Percentiles rank a stretch among this genome's conserved stretches.
phyloP scores from a whole-genome alignment of 169 alveolate genomes.

The Plasmodium falciparum region DNA sequence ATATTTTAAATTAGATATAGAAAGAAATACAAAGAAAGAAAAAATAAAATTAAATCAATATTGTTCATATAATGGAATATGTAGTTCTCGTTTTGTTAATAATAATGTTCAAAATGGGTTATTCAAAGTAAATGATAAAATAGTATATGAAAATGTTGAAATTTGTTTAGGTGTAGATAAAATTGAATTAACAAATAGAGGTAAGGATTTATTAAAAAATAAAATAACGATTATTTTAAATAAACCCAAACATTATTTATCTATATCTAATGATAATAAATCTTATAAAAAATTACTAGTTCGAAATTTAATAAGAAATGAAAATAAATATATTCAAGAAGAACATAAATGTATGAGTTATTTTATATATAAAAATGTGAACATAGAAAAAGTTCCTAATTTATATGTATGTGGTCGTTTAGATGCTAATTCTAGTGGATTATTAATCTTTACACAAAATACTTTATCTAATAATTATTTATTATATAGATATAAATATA shows the following conservation, averaged over 20 bases:
- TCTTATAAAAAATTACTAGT: slow-evolving; percentile 56
- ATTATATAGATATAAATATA: slow-evolving; percentile 42
- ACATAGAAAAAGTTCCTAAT: slow-evolving; percentile 64
- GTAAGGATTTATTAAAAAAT: slow-evolving; percentile 42
- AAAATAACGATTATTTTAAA: slow-evolving; percentile 73
- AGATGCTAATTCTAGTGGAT: slow-evolving; percentile 77
- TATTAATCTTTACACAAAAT: slow-evolving; percentile 75
- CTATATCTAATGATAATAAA: slow-evolving; percentile 62
- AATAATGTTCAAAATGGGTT: slow-evolving; percentile 56
- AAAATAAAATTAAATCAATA: slow-evolving; percentile 41
- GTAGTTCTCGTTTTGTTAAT: slow-evolving; percentile 73
- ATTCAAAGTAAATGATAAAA: slow-evolving; percentile 60
- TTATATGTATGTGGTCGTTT: slow-evolving; percentile 78
- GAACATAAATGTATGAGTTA: slow-evolving; percentile 78
- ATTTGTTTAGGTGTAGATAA: slow-evolving; percentile 22
- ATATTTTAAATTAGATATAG: slow-evolving; percentile 5
- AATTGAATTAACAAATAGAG: slow-evolving; percentile 57
- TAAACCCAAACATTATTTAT: slow-evolving; percentile 69
- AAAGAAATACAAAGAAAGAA: background rate
- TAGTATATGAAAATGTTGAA: slow-evolving; percentile 33
- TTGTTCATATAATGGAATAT: slow-evolving; percentile 54
- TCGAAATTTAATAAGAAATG: slow-evolving; percentile 73
- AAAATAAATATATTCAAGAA: slow-evolving; percentile 73
- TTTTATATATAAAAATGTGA: slow-evolving; percentile 63
- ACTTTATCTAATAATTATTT: slow-evolving; percentile 39